Conservation (phyloP, 345 rosid species). For the Gossypium longicalyx region DNA sequence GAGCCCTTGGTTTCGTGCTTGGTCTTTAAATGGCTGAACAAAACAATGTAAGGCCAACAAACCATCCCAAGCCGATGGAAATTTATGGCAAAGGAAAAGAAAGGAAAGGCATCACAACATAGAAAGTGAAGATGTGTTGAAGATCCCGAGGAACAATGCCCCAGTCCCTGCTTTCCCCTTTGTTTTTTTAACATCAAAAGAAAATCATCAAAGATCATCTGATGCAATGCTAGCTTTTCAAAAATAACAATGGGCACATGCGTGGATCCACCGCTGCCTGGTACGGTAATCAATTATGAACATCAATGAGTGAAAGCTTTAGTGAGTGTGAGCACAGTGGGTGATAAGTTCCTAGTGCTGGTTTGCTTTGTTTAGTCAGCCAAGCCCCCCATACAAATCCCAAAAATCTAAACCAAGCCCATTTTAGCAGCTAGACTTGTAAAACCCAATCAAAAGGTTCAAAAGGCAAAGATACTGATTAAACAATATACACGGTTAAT, state of each 20-base stretch:
- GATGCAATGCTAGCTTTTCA: neutral
- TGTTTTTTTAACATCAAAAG: neutral
- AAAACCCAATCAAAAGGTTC: neutral
- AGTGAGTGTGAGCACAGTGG: neutral
- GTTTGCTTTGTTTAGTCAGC: neutral
- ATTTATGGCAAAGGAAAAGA: neutral
- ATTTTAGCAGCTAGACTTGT: neutral
- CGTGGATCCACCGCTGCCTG: neutral
- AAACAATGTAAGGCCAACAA: neutral
- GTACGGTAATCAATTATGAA: neutral
- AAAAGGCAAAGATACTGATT: neutral
- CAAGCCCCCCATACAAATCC: neutral
- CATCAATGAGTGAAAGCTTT: neutral
- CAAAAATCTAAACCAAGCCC: neutral
- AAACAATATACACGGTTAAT: neutral
- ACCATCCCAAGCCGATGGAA: neutral
- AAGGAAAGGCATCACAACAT: conserved; percentile 20
- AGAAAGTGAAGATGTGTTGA: conserved; percentile 23
- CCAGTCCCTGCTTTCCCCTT: neutral
- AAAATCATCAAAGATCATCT: neutral
- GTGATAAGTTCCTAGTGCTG: neutral
- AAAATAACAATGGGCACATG: neutral
- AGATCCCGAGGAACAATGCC: conserved; percentile 41
- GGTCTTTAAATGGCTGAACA: neutral
- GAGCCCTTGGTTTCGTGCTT: neutral